Conservation (phyloP, 148 eudicot genomes). For the Selenicereus undatus region DNA sequence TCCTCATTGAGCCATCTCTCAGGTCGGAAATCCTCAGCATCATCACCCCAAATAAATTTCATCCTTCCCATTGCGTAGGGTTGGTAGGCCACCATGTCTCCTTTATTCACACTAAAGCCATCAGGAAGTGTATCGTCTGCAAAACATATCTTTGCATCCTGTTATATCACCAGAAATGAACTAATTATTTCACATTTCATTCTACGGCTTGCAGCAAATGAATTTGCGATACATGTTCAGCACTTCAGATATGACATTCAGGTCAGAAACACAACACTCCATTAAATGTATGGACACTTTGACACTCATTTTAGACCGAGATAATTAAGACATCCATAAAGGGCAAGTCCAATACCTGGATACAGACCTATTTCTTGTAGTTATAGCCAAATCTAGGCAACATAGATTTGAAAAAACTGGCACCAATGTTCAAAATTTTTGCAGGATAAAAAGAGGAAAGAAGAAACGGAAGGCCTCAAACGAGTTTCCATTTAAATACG, state of each 20-base stretch:
- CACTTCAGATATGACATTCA: neutral
- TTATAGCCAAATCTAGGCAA: neutral
- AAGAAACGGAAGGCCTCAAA: too few species aligned
- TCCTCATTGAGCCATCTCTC: constrained; percentile 74
- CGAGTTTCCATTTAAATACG: too few species aligned
- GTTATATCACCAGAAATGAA: constrained; percentile 1
- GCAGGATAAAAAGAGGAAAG: too few species aligned
- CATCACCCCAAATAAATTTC: constrained; percentile 73
- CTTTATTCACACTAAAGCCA: constrained; percentile 70
- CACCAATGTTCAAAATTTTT: too few species aligned
- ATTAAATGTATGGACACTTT: neutral
- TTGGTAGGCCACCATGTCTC: constrained; percentile 60
- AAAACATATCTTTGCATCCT: constrained; percentile 63
- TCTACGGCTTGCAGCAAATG: neutral
- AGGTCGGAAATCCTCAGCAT: constrained; percentile 63
- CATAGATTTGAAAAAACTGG: too few species aligned
- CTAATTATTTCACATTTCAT: neutral
- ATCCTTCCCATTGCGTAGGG: constrained; percentile 92
- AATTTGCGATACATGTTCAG: neutral
- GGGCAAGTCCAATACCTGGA: neutral
- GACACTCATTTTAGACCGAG: neutral
- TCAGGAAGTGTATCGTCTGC: constrained; percentile 75
- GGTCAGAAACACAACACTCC: neutral
- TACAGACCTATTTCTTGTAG: neutral
- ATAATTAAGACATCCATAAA: neutral